Evolutionary conservation across 1,284 basidiomycete genomes (phyloP).

Genomic region (Cryptococcus sp.): DNA sequence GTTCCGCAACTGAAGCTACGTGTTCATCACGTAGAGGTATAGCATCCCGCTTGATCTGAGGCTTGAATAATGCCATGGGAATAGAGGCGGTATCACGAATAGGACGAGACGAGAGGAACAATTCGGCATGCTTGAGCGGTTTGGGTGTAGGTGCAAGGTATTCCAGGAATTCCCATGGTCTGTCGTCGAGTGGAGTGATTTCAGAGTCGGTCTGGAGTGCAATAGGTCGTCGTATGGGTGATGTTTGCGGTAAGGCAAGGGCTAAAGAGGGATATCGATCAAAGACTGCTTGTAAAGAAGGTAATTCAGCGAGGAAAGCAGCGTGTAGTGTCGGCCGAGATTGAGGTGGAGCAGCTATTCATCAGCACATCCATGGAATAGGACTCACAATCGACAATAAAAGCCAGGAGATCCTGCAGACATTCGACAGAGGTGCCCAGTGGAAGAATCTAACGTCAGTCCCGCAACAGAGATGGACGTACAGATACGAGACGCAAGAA

Average conservation of each 20-base stretch:
- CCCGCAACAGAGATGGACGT: conserved; percentile 10
- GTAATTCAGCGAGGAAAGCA: conserved; percentile 28
- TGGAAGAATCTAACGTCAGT: conserved; percentile 5
- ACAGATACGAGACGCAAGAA: conserved; percentile 31
- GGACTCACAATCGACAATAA: conserved; percentile 30
- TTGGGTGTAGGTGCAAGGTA: conserved; percentile 21
- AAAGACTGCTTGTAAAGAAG: conserved; percentile 18
- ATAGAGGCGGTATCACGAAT: conserved; percentile 37
- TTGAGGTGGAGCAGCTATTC: conserved; percentile 20
- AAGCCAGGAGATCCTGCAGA: conserved; percentile 31
- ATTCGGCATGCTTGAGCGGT: conserved; percentile 19
- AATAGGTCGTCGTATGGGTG: conserved; percentile 25
- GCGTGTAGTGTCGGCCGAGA: conserved; percentile 20
- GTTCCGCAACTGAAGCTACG: conserved; percentile 32
- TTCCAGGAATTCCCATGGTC: conserved; percentile 45
- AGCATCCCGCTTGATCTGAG: conserved; percentile 35
- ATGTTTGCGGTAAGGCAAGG: conserved; percentile 23
- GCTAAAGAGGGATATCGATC: conserved; percentile 13
- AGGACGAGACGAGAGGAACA: conserved; percentile 26
- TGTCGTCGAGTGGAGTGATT: conserved; percentile 32
- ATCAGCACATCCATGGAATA: not conserved
- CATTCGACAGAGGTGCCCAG: conserved; percentile 3
- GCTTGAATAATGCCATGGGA: conserved; percentile 34
- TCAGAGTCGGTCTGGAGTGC: conserved; percentile 17
- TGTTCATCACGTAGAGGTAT: conserved; percentile 19